Base-by-base conservation (phyloP, 306 rosid genomes). In the Canavalia gladiata region DNA sequence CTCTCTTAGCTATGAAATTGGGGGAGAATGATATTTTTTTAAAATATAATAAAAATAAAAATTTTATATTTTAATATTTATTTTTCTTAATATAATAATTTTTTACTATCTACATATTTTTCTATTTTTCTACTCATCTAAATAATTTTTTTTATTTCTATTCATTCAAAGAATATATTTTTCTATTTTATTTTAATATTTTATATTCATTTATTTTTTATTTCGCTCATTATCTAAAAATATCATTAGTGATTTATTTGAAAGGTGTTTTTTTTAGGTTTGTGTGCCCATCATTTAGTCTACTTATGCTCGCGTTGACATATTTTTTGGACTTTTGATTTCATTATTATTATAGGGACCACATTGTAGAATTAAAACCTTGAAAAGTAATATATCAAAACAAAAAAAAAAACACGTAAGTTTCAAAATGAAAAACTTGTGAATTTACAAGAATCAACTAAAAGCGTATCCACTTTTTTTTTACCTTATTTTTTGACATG, bases 281-380 rank as follows among this genome's bases (percentile, higher is more conserved):
- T 35, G 76, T 35, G 63, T 72, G 76, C 63, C 63, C 76, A 34
- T 71, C 47, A 8, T 33, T 12, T 45, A 49, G n/a, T 50, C 62
- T 30, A 47, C 29, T n/a, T 25, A 51, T 7, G 0, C 42, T 34
- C 8, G 39, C 37, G 39, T 35, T 8, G 37, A 56, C 42, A 3
- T 56, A 5, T 25, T 39, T 56, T 28, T 73, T 2, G 52, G 9
- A 29, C 28, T 51, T 8, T 51, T n/a, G 3, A 45, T 60, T 60
- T 60, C 4, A 52, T 52, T 54, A 7, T 37, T 54, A 51, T 65
- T 25, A 41, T 1, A 3, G 56, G 68, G 66, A 74, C 56, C 79
- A 74, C 68, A 45, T 60, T 3, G 4, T 28, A 42, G 5, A 49
- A 68, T 47, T 4, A 47, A 68, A 69, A 12, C 3, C 5, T 47